Evolutionary conservation across 2,329 filamentous ascomycete genomes (phyloP), one percentile per base, ranked within the genome.

Genomic region (Neonectria punicea): DNA sequence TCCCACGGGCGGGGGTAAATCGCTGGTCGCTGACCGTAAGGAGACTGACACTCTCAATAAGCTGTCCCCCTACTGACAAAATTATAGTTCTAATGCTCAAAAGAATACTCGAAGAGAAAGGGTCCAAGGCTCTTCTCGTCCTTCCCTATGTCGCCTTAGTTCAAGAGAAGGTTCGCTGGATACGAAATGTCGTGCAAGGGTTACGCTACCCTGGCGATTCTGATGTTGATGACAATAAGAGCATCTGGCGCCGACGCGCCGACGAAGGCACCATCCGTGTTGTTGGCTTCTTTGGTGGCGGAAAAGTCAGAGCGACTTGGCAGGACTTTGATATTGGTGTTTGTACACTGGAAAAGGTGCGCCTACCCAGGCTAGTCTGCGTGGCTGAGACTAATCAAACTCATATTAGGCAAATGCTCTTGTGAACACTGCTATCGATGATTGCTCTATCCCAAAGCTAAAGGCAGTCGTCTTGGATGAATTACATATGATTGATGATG

Each of bases 401-500:
- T 53, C 34, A 41, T 56, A 16, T 49, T 58, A 93, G 90, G 92
- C 92, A 58, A 94, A 94, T 73, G 86, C 89, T 11, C 83, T 94
- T 43, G 84, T 93, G 30, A 94, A 94, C 70, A 82, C 86, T 22
- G 90, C 91, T 14, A 92, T 94, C 68, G 89, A 92, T 67, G 90
- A 94, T 67, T 88, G 86, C 73, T 87, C 84, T 4, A 85, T 93
- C 64, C 81, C 84, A n/a, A 84, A 88, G 20, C 80, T 94, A 47
- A 87, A 86, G 51, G 82, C 89, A 11, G 87, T 93, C 18, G 90
- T 94, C 14, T 81, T 94, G 36, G 92, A 94, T 72, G 92, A 94
- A 75, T 80, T 94, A n/a, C 92, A 94, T 75, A 93, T 94, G 91
- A 84, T 94, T 49, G 90, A 93, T 70, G 92, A 94, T 74, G 90